Conservation (phyloP, 192 early-diverging fungal genomes). For the Diversispora epigaea region DNA sequence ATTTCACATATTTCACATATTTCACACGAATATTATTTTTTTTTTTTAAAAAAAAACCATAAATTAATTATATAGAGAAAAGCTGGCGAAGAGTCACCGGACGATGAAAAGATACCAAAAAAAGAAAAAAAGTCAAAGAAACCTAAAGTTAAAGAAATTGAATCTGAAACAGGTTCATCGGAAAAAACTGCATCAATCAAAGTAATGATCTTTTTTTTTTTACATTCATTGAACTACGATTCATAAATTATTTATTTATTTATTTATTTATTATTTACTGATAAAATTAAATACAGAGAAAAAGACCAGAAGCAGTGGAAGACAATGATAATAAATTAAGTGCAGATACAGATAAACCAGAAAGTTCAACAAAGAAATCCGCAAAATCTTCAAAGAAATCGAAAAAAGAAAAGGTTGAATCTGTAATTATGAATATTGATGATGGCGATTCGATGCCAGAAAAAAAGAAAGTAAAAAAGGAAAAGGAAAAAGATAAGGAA, state of each 20-base stretch:
- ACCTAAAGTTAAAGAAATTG: background rate
- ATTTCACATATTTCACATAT: too few relatives aligned
- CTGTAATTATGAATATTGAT: background rate
- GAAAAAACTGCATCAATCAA: background rate
- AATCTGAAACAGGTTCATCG: too few relatives aligned
- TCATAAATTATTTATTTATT: background rate
- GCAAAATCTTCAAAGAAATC: too few relatives aligned
- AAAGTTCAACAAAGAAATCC: too few relatives aligned
- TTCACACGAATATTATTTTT: too few relatives aligned
- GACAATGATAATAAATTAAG: background rate
- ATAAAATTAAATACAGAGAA: background rate
- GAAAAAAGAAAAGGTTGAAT: too few relatives aligned
- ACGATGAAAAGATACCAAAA: background rate
- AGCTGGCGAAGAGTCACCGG: background rate
- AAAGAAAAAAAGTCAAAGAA: conserved; percentile 16
- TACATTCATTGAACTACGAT: background rate
- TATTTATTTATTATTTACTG: background rate
- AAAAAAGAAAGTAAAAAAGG: background rate
- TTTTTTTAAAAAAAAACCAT: too few relatives aligned
- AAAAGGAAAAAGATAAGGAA: background rate
- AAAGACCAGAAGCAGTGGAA: background rate
- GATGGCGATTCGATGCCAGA: background rate
- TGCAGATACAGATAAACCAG: too few relatives aligned
- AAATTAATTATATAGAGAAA: background rate
- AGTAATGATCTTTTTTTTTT: background rate